Evolutionary conservation across 768 basidiomycete species (phyloP).

Genomic region (Cubamyces lactineus): DNA sequence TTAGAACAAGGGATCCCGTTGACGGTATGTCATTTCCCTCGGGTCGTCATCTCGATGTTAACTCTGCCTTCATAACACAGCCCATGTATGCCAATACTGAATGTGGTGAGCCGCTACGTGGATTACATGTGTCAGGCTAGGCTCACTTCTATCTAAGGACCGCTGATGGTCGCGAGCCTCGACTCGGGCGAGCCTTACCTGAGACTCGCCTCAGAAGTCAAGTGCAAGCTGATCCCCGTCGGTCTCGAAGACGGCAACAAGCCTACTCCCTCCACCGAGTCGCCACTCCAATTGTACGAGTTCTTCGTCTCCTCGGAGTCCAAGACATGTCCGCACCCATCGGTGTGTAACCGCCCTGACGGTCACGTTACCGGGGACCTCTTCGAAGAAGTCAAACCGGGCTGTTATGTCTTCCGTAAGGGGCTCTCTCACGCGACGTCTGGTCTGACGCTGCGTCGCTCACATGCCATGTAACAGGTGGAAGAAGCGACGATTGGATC

Average conservation of each 20-base stretch:
- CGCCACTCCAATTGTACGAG: slow-evolving; percentile 12
- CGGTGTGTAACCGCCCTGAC: slow-evolving; percentile 24
- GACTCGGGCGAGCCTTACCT: slow-evolving; percentile 21
- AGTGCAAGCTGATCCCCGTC: slow-evolving; percentile 10
- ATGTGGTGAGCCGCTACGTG: neutral
- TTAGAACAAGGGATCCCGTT: slow-evolving; percentile 24
- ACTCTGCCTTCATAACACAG: neutral
- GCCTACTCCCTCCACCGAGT: neutral
- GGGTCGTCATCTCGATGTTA: too few species aligned
- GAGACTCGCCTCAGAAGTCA: slow-evolving; percentile 9
- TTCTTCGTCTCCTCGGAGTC: slow-evolving; percentile 25
- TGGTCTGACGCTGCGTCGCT: neutral
- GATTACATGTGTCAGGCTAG: too few species aligned
- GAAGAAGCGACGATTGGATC: slow-evolving; percentile 35
- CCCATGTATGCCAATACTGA: slow-evolving; percentile 26
- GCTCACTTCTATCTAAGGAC: slow-evolving; percentile 5
- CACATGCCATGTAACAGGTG: slow-evolving; percentile 1
- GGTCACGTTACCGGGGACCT: slow-evolving; percentile 33
- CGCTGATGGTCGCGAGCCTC: slow-evolving; percentile 20
- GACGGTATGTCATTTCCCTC: slow-evolving; percentile 11
- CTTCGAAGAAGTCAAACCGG: slow-evolving; percentile 32
- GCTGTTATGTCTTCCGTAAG: slow-evolving; percentile 32
- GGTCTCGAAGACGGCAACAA: slow-evolving; percentile 2
- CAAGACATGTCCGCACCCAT: slow-evolving; percentile 16
- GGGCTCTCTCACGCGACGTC: neutral